Evolutionary conservation across 2,329 filamentous ascomycete genomes (phyloP).

Genomic region (Dothideomycetes sp.): DNA sequence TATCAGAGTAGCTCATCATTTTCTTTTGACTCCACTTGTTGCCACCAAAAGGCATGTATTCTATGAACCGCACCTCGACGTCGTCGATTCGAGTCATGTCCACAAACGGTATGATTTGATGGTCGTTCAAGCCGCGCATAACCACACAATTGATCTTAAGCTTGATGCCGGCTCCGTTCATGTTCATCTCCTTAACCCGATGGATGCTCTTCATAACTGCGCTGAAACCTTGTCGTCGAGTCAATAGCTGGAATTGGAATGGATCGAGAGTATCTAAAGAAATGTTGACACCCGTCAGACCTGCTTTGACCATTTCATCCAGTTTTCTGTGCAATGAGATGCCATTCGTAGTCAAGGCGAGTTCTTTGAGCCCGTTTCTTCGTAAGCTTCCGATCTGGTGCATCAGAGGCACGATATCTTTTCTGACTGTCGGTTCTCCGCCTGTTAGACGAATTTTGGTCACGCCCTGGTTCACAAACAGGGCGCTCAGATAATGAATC

Average conservation of each 20-base stretch:
- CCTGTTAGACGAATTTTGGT: constrained; percentile 92
- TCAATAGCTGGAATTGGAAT: constrained; percentile 95
- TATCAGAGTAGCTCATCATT: constrained; percentile 85
- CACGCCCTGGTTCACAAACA: constrained; percentile 91
- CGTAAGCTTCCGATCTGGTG: constrained; percentile 73
- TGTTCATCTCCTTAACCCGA: constrained; percentile 78
- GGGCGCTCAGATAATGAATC: constrained; percentile 77
- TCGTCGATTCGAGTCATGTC: constrained; percentile 78
- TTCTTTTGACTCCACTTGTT: constrained; percentile 92
- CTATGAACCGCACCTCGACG: constrained; percentile 91
- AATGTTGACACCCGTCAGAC: constrained; percentile 84
- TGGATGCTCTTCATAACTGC: constrained; percentile 88
- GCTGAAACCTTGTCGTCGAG: constrained; percentile 78
- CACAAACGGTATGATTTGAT: constrained; percentile 81
- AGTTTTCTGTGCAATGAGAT: constrained; percentile 83
- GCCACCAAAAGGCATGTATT: constrained; percentile 98
- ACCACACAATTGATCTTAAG: constrained; percentile 97
- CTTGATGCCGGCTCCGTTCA: constrained; percentile 70
- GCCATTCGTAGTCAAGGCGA: constrained; percentile 95
- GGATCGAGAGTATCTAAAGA: constrained; percentile 94
- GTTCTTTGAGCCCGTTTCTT: constrained; percentile 64
- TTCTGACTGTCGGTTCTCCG: constrained; percentile 86
- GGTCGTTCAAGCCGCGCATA: constrained; percentile 89
- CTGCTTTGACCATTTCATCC: constrained; percentile 83
- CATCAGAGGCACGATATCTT: constrained; percentile 85